Evolutionary conservation across 306 rosid species (phyloP).

Genomic region (Begonia fuchsioides): DNA sequence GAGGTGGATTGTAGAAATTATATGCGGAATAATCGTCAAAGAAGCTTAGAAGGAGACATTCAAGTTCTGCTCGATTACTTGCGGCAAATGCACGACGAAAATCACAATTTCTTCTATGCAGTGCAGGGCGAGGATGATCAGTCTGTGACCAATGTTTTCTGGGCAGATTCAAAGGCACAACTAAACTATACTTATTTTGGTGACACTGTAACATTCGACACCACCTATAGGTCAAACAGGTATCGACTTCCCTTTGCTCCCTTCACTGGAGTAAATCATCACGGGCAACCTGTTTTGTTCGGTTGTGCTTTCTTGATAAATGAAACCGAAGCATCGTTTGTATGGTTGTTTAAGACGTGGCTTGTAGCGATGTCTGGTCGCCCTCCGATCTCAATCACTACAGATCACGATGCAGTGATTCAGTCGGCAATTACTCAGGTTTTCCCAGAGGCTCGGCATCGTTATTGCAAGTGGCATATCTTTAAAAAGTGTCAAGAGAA

Average conservation of each 20-base stretch:
- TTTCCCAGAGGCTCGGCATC: conserved; percentile 81
- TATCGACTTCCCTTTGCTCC: conserved; percentile 96
- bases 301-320: conserved; percentile 91
- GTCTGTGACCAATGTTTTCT: conserved; percentile 55
- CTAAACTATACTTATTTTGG: conserved; percentile 77
- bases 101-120: conserved; percentile 72
- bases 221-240: conserved; percentile 93
- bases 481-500: conserved; percentile 95
- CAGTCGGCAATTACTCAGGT: conserved; percentile 66
- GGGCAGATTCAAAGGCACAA: conserved; percentile 92
- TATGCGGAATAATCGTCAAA: conserved; percentile 94
- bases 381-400: conserved; percentile 78
- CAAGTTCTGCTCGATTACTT: conserved; percentile 78
- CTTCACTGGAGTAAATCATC: conserved; percentile 91
- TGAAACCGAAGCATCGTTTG: conserved; percentile 83
- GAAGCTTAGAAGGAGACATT: conserved; percentile 82
- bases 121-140: conserved; percentile 84
- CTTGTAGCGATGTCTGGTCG: conserved; percentile 82
- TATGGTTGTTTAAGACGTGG: conserved; percentile 93
- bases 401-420: conserved; percentile 80
- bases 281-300: conserved; percentile 90
- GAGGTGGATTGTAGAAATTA: conserved; percentile 98
- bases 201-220: conserved; percentile 93
- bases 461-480: conserved; percentile 98
- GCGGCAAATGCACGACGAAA: conserved; percentile 73